A percentile compares a stretch with the other conserved stretches of the same genome.
These are phyloP conservation scores for Apiotrichum gracile DNA, from an alignment of 1,284 basidiomycete species.

Conservation along the genomic window DNA sequence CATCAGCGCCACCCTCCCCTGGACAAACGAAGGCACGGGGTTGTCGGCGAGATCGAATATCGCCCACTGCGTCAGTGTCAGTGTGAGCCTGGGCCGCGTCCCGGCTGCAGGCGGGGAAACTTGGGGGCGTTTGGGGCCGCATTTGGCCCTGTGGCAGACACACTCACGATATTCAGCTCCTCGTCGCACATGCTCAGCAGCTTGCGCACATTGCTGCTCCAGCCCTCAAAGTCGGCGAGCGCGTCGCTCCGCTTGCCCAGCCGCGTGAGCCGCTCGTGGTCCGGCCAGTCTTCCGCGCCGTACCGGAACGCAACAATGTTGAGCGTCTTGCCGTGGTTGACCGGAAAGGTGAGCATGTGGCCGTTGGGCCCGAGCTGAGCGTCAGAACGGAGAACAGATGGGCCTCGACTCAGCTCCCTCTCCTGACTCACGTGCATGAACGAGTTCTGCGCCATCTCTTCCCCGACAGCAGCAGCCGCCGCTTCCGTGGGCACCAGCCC, in stretches of 20 bases:
- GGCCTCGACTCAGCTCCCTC: neutral
- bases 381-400: neutral
- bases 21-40: conserved; percentile 7
- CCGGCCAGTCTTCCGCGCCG: conserved; percentile 8
- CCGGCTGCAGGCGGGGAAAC: neutral
- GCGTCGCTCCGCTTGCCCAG: conserved; percentile 9
- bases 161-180: conserved; percentile 11
- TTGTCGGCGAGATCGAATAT: conserved; percentile 15
- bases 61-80: conserved; percentile 11
- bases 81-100: neutral
- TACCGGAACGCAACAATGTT: conserved; percentile 18
- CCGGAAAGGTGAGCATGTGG: conserved; percentile 20
- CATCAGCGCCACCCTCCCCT: conserved; percentile 8
- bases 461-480: conserved; percentile 12
- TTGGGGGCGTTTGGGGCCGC: too few relatives aligned
- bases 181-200: conserved; percentile 14
- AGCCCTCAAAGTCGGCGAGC: conserved; percentile 11
- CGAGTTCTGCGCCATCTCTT: conserved; percentile 14
- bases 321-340: conserved; percentile 15
- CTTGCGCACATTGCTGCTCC: conserved; percentile 5
- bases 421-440: conserved; percentile 14
- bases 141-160: neutral
- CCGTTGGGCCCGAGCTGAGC: conserved; percentile 16
- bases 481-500: conserved; percentile 15
- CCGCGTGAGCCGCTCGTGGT: conserved; percentile 11